A percentile compares a stretch with the other conserved stretches of the same genome.
Evolutionary conservation across 306 rosid species (phyloP).

Genomic region (Begonia masoniana): DNA sequence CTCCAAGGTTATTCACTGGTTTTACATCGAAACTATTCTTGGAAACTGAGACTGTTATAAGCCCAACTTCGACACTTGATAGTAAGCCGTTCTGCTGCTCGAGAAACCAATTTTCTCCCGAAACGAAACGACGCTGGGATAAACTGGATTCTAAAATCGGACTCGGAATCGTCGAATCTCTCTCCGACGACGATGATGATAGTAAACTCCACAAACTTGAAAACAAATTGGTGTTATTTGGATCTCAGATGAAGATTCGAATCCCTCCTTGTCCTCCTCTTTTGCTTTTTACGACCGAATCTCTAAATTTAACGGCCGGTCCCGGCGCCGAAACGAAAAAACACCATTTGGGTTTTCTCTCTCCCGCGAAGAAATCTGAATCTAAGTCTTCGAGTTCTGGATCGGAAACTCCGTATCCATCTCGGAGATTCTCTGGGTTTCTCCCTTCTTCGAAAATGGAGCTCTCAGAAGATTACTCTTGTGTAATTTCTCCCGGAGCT

Average conservation of each 20-base stretch:
- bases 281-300: conserved; percentile 15
- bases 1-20: conserved; percentile 50
- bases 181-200: conserved; percentile 28
- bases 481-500: conserved; percentile 66
- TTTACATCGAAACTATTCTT: conserved; percentile 25
- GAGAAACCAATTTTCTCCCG: conserved; percentile 50
- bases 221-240: conserved; percentile 52
- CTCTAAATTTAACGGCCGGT: conserved; percentile 20
- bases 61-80: conserved; percentile 83
- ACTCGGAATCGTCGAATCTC: conserved; percentile 70
- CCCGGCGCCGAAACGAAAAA: conserved; percentile 23
- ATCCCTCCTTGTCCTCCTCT: conserved; percentile 28
- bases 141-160: conserved; percentile 53
- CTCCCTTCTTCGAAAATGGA: conserved; percentile 65
- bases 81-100: conserved; percentile 36
- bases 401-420: conserved; percentile 16
- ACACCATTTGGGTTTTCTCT: conserved; percentile 27
- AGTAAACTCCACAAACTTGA: conserved; percentile 24
- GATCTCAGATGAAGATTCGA: conserved; percentile 75
- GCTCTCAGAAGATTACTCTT: conserved; percentile 81
- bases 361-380: conserved; percentile 26
- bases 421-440: conserved; percentile 26
- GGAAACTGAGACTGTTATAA: conserved; percentile 53
- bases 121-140: conserved; percentile 42
- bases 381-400: conserved; percentile 17